A percentile compares a stretch with the other conserved stretches of the same genome.
These are phyloP conservation scores for Neurospora sp. DNA, from an alignment of 495 filamentous ascomycete genomes.

Conservation along the genomic window DNA sequence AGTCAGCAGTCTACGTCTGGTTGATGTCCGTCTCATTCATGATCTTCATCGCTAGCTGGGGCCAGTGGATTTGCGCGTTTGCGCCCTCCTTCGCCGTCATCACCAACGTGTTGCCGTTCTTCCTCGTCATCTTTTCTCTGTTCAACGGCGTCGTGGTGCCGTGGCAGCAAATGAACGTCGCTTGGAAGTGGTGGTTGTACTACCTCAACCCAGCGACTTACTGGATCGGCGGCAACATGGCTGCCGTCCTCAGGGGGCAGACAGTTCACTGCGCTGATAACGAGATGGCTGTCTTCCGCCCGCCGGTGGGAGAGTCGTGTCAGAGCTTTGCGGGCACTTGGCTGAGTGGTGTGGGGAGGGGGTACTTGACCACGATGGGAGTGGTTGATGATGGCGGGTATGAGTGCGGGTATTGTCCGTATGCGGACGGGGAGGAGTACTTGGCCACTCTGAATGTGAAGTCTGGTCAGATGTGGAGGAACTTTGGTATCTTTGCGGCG, in stretches of 20 bases:
- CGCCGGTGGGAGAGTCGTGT: slow-evolving; percentile 55
- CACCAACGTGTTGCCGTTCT: slow-evolving; percentile 62
- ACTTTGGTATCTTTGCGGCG: slow-evolving; percentile 69
- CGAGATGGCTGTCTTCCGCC: slow-evolving; percentile 58
- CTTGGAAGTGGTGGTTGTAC: slow-evolving; percentile 73
- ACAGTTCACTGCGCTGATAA: slow-evolving; percentile 44
- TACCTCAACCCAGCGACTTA: slow-evolving; percentile 60
- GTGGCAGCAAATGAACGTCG: slow-evolving; percentile 49
- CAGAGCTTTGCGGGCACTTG: slow-evolving; percentile 49
- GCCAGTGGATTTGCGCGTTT: slow-evolving; percentile 78
- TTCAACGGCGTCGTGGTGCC: slow-evolving; percentile 69
- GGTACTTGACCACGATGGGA: slow-evolving; percentile 41
- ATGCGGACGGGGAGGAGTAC: slow-evolving; percentile 54
- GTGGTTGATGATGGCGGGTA: slow-evolving; percentile 12
- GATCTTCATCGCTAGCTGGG: slow-evolving; percentile 68
- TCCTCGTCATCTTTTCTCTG: slow-evolving; percentile 65
- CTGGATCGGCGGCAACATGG: slow-evolving; percentile 66
- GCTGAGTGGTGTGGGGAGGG: slow-evolving; percentile 30
- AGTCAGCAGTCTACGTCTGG: slow-evolving; percentile 69
- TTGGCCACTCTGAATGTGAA: slow-evolving; percentile 56
- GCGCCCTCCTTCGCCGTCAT: slow-evolving; percentile 74
- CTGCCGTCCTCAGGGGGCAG: slow-evolving; percentile 44
- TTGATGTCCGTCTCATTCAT: slow-evolving; percentile 76
- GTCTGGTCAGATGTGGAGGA: slow-evolving; percentile 51
- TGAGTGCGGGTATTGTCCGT: slow-evolving; percentile 71